Evolutionary conservation across 2,329 filamentous ascomycete genomes (phyloP).

Genomic region (Aotearoamyces nothofagi): DNA sequence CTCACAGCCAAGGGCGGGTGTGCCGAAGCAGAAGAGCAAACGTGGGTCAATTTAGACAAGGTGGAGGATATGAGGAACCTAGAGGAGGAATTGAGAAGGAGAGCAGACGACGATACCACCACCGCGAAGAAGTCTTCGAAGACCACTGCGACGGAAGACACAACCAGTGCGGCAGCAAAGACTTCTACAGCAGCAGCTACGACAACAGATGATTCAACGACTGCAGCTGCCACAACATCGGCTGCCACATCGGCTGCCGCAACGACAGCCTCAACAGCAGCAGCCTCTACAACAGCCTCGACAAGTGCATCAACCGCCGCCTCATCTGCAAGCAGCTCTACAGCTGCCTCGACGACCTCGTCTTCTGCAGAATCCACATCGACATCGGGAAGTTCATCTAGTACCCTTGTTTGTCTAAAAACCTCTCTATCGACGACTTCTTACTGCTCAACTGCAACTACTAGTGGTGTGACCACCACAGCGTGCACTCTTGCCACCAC

Average conservation of each 20-base stretch:
- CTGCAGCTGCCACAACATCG: neutral
- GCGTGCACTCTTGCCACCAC: constrained; percentile 8
- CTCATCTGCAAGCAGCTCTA: neutral
- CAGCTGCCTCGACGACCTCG: neutral
- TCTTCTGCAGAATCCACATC: constrained; percentile 3
- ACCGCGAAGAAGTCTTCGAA: constrained; percentile 1
- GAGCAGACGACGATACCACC: too few species aligned
- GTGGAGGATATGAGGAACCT: too few species aligned
- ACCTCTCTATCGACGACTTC: constrained; percentile 6
- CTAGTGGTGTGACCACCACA: constrained; percentile 3
- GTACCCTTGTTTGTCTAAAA: constrained; percentile 6
- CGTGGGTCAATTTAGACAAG: too few species aligned
- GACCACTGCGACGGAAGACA: neutral
- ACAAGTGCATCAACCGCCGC: neutral
- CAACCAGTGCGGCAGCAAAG: too few species aligned
- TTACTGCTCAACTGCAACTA: neutral
- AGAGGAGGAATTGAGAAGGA: too few species aligned
- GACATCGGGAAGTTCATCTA: constrained; percentile 1
- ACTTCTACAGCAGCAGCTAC: too few species aligned
- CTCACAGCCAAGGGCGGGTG: too few species aligned
- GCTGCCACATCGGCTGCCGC: constrained; percentile 1
- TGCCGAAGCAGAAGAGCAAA: too few species aligned
- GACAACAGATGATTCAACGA: constrained; percentile 2
- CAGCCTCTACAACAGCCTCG: constrained; percentile 2
- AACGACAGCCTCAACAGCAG: constrained; percentile 1